Base-by-base conservation (phyloP, 208 protist species). In the Trypanosoma rangeli region DNA sequence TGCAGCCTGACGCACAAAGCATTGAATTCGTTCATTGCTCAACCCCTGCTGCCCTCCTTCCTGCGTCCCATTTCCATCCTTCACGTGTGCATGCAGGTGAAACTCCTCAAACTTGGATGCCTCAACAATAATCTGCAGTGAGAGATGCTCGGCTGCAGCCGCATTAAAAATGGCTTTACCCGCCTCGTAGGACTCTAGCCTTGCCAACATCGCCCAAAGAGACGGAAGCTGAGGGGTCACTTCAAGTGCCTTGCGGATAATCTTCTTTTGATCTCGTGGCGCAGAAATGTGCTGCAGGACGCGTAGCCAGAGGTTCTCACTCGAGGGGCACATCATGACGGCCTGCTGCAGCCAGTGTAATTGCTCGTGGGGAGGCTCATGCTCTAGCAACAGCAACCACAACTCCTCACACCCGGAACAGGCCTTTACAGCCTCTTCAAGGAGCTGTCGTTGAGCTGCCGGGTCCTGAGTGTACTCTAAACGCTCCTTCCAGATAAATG, bases 61-160 rank as follows among this genome's bases (percentile, higher is more conserved):
- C n/a, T 52, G 26, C 50, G 16, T 46, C 13, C n/a, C 35, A 3
- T 70, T 31, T 15, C 20, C 57, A 22, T 42, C 59, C 35, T 37
- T 54, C 13, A 35, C 4, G 44, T 49, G 10, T 60, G 28, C 31
- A 22, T 52, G 49, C 26, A 63, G 26, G 33, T 77, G 72, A 37
- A 81, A 85, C 64, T 95, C 90, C 42, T 83, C 87, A 68, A 87
- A 95, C 72, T 93, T 95, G 31, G 81, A 71, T 0, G 87, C 85
- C 70, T 95, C 90, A 26, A 93, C 68, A 31, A 86, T 72, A 33
- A 95, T 82, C 58, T 82, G 71, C 42, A 93, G 67, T 12, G 87
- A 91, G 20, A 79, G 80, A 68, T 89, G 83, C 60, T 78, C 76
- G 46, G 77, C 75, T 13, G 76, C 78, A 10, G 84, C 87, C 0